Conservation (phyloP, 192 early-diverging fungal species). For the Irineochytrium annulatum region DNA sequence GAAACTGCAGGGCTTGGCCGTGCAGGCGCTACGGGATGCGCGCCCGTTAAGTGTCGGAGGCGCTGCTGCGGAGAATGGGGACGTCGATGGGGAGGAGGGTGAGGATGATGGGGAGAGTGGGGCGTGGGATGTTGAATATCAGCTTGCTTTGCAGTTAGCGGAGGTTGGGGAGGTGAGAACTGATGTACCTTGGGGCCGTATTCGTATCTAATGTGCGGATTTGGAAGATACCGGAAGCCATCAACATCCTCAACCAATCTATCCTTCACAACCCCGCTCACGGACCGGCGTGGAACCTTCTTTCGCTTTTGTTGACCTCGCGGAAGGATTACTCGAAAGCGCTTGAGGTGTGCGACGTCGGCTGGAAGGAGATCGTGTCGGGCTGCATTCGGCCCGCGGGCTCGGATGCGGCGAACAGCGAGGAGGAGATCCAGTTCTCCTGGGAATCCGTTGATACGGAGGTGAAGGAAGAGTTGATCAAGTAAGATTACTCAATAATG, state of each 20-base stretch:
- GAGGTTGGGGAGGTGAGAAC: slow-evolving; percentile 47
- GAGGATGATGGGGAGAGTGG: not conserved
- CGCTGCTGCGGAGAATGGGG: no score
- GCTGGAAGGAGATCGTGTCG: slow-evolving; percentile 38
- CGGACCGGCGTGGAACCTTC: slow-evolving; percentile 43
- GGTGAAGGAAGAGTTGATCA: slow-evolving; percentile 39
- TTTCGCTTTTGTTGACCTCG: slow-evolving; percentile 42
- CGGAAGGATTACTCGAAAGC: slow-evolving; percentile 34
- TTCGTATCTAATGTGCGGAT: no score
- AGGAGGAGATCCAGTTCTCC: slow-evolving; percentile 16
- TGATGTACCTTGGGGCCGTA: no score
- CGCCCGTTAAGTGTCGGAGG: no score
- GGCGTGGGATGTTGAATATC: slow-evolving; percentile 32
- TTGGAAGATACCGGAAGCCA: slow-evolving; percentile 40
- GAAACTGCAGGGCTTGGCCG: slow-evolving; percentile 28
- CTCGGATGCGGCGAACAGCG: not conserved
- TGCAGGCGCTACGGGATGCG: slow-evolving; percentile 21
- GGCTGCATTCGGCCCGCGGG: not conserved
- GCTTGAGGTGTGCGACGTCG: slow-evolving; percentile 37
- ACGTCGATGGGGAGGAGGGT: no score
- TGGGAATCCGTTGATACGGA: slow-evolving; percentile 23
- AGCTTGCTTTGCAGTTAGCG: slow-evolving; percentile 40
- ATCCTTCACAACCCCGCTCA: slow-evolving; percentile 25
- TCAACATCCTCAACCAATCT: slow-evolving; percentile 30
- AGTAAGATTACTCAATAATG: slow-evolving; percentile 20